These are phyloP conservation scores for Salvia sclarea DNA, from an alignment of 305 asterid species.

Conservation along the genomic window DNA sequence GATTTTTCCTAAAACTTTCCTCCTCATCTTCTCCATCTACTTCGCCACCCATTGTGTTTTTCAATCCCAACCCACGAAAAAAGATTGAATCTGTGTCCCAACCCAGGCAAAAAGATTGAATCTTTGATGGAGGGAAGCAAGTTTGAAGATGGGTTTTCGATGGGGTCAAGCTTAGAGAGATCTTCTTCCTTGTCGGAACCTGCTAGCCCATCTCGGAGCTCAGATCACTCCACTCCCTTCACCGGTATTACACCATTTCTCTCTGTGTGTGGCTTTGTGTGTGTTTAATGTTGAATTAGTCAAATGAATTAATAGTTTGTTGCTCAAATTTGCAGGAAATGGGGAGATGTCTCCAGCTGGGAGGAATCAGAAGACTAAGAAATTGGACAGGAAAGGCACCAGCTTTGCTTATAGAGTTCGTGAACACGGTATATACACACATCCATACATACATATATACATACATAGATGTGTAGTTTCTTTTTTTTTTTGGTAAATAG, in stretches of 20 bases:
- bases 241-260: constrained; percentile 24
- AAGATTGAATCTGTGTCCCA: background rate
- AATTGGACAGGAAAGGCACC: constrained; percentile 42
- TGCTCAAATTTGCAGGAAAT: constrained; percentile 42
- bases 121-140: constrained; percentile 31
- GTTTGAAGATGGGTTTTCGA: constrained; percentile 31
- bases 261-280: background rate
- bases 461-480: background rate
- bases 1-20: constrained; percentile 33
- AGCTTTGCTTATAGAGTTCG: constrained; percentile 59
- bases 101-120: background rate
- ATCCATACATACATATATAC: background rate
- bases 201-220: constrained; percentile 33
- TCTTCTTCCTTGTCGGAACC: constrained; percentile 48
- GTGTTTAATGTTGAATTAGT: background rate
- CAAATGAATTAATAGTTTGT: background rate
- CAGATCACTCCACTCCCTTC: constrained; percentile 39
- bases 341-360: constrained; percentile 27
- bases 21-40: background rate
- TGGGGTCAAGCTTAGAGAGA: constrained; percentile 32
- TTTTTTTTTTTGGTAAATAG: too few species aligned
- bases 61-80: background rate
- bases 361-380: constrained; percentile 34
- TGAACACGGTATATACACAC: constrained; percentile 48
- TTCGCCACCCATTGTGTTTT: background rate